phyloP scores from a whole-genome alignment of 2,329 filamentous ascomycete species.

The Apiospora arundinis region DNA sequence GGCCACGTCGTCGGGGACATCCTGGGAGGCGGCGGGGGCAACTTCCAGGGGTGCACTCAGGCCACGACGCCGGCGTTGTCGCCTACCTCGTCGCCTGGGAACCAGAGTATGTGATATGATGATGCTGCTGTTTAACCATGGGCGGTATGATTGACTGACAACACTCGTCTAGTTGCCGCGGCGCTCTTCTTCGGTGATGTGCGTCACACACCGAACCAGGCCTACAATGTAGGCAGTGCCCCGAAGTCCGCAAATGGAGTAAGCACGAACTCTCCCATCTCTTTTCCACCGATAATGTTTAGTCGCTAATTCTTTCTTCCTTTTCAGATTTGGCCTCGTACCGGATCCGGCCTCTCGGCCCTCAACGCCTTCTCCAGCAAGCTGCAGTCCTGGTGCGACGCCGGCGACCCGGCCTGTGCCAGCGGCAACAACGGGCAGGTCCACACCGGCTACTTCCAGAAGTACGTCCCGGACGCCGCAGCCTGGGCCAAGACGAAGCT shows the following conservation, averaged over 20 bases:
- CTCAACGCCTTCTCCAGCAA: conserved; percentile 18
- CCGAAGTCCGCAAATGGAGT: conserved; percentile 6
- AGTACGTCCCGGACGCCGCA: conserved; percentile 10
- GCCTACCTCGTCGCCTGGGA: conserved; percentile 20
- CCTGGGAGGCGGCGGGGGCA: conserved; percentile 14
- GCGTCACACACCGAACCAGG: conserved; percentile 9
- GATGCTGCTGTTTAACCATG: not conserved
- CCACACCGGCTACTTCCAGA: conserved; percentile 14
- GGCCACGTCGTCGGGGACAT: conserved; percentile 20
- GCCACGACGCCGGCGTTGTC: conserved; percentile 21
- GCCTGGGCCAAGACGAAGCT: conserved; percentile 21
- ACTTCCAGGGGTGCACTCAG: conserved; percentile 14
- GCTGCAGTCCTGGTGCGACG: conserved; percentile 22
- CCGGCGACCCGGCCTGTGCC: conserved; percentile 20
- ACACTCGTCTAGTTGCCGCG: not conserved
- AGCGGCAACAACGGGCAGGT: conserved; percentile 4
- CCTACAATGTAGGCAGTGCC: conserved; percentile 8
- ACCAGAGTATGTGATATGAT: conserved; percentile 7
- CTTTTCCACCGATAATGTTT: no score
- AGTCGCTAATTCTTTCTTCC: not conserved
- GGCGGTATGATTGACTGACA: not conserved
- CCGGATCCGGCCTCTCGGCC: conserved; percentile 1
- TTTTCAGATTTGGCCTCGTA: conserved; percentile 26
- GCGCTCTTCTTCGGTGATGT: conserved; percentile 17
- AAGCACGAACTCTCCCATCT: not conserved